Evolutionary conservation across 306 rosid genomes (phyloP).

Genomic region (Begonia masoniana): DNA sequence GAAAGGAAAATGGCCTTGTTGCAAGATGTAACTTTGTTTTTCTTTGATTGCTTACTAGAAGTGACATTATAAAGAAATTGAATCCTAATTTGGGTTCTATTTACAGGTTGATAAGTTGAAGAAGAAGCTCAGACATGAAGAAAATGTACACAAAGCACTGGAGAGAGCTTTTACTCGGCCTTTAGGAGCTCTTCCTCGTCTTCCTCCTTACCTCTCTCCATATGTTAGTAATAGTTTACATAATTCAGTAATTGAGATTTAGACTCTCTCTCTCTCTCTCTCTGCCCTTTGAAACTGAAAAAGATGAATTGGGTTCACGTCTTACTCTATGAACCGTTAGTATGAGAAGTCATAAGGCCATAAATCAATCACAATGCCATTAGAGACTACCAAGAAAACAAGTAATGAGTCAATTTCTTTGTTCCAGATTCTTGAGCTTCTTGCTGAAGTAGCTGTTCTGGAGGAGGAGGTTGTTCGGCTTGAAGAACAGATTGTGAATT

Average conservation of each 20-base stretch:
- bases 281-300: neutral
- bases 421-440: slow-evolving; percentile 71
- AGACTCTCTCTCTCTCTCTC: neutral
- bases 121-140: slow-evolving; percentile 93
- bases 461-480: slow-evolving; percentile 84
- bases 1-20: slow-evolving; percentile 75
- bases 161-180: slow-evolving; percentile 93
- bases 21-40: slow-evolving; percentile 47
- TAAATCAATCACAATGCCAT: too few relatives aligned
- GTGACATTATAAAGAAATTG: too few relatives aligned
- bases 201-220: slow-evolving; percentile 96
- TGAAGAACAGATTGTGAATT: slow-evolving; percentile 77
- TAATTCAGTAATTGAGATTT: neutral
- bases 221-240: slow-evolving; percentile 33
- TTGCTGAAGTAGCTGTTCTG: slow-evolving; percentile 89
- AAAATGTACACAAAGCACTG: slow-evolving; percentile 82
- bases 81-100: too few relatives aligned
- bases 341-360: too few relatives aligned
- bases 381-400: too few relatives aligned
- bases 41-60: too few relatives aligned
- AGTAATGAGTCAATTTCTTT: neutral
- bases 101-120: slow-evolving; percentile 80
- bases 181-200: slow-evolving; percentile 89
- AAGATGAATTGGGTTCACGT: too few relatives aligned
- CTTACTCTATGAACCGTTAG: too few relatives aligned